Evolutionary conservation across 768 basidiomycete species (phyloP), one percentile per base, ranked within the genome.

Genomic region (Tylopilus plumbeoviolaceoides): DNA sequence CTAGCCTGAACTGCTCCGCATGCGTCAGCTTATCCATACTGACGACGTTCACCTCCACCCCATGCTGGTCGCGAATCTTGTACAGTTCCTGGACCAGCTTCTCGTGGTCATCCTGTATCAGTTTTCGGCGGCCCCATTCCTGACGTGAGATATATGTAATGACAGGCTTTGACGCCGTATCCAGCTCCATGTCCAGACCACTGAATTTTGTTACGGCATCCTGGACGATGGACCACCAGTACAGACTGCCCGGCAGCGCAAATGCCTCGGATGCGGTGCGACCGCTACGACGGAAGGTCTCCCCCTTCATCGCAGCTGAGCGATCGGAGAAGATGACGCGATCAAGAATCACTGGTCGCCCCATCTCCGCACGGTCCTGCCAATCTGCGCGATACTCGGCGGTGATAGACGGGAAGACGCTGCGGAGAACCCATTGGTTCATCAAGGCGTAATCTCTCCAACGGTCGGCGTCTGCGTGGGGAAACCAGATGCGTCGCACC

Each of bases 111-210:
- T 80, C 80, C 28, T 75, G 78, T 30, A 81, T 79, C 50, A 98
- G 68, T 85, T 87, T 95, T 20, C 94, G 78, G 41, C 93, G 73
- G 15, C 84, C 87, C 94, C 93, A 98, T 3, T 77, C 82, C 65
- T 98, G 94, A 5, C 94, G 79, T 9, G 87, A 91, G 54, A 97
- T 80, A 62, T 98, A 98, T 11, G 94, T 95, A 71, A 98, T 92
- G 23, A 98, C 94, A 0, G 87, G 88, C 45, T 61, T 82, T 40
- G 77, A 80, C 12, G 75, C 78, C n/a, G 70, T 67, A 0, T 76
- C 78, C 11, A 72, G 62, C 17, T 70, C 63, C 17, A 70, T 64
- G 31, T 78, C 74, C 23, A 85, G 60, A 3, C 87, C 89, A 11
- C 87, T 80, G 60, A 89, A 87, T 55, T 80, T 77, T 48, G 90